A percentile compares a stretch with the other conserved stretches of the same genome.
Evolutionary conservation across 1,139 yeast species (phyloP).

Genomic region (Geotrichum aggregatum): DNA sequence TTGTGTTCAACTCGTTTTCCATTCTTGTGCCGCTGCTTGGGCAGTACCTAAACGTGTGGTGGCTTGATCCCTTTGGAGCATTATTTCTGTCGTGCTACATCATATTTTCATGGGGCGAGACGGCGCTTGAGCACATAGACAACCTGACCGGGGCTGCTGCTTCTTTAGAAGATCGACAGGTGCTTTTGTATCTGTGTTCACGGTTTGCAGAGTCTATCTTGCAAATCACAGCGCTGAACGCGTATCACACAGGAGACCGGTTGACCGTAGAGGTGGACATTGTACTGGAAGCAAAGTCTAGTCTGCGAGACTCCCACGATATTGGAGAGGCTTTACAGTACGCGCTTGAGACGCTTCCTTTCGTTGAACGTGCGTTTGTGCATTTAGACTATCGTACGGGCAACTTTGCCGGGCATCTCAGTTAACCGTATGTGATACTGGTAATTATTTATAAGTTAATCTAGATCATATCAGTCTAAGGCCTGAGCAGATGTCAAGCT

Average conservation of each 20-base stretch:
- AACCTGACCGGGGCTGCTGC: conserved; percentile 76
- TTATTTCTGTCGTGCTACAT: conserved; percentile 58
- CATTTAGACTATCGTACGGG: conserved; percentile 61
- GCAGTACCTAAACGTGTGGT: conserved; percentile 51
- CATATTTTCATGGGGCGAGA: conserved; percentile 56
- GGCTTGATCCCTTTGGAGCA: conserved; percentile 77
- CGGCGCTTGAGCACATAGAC: conserved; percentile 65
- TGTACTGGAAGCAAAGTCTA: conserved; percentile 52
- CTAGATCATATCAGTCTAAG: too few relatives aligned
- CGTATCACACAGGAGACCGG: conserved; percentile 76
- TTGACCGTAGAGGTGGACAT: conserved; percentile 74
- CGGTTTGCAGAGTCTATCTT: conserved; percentile 67
- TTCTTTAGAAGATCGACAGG: conserved; percentile 57
- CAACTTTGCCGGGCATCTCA: conserved; percentile 40
- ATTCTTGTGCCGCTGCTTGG: conserved; percentile 67
- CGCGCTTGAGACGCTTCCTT: conserved; percentile 71
- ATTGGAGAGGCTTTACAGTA: conserved; percentile 78
- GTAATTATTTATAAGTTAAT: too few relatives aligned
- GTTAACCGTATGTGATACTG: too few relatives aligned
- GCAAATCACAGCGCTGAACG: conserved; percentile 62
- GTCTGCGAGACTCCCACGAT: conserved; percentile 69
- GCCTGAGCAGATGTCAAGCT: too few relatives aligned
- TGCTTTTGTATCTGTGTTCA: conserved; percentile 60
- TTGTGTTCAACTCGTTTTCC: conserved; percentile 66
- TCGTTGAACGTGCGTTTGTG: conserved; percentile 76